A percentile compares a stretch with the other conserved stretches of the same genome.
These are phyloP conservation scores for Xylaria sp. DNA, from an alignment of 495 filamentous ascomycete genomes.

Conservation along the genomic window DNA sequence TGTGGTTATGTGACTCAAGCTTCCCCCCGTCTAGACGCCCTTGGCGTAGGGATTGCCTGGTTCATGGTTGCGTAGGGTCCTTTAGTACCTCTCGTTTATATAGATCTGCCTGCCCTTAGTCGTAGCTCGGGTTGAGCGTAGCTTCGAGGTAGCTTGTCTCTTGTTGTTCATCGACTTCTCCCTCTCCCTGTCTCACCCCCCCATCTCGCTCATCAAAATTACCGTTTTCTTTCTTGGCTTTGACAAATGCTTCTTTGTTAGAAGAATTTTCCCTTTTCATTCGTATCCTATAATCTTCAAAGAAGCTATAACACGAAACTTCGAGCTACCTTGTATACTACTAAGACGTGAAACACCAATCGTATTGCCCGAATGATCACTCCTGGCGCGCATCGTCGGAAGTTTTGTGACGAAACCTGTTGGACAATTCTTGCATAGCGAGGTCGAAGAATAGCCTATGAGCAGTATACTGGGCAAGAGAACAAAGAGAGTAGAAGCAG, in stretches of 20 bases:
- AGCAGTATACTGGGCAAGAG: not conserved
- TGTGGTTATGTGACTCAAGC: slow-evolving; percentile 13
- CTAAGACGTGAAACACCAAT: not conserved
- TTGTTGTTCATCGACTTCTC: not conserved
- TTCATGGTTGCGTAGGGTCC: slow-evolving; percentile 4
- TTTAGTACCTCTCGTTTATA: not conserved
- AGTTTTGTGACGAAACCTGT: not conserved
- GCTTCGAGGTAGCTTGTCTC: not conserved
- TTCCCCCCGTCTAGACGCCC: slow-evolving; percentile 7
- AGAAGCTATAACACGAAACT: not conserved
- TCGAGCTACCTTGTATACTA: not conserved
- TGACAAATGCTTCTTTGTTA: not conserved
- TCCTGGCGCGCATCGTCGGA: not conserved
- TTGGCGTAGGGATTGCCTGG: slow-evolving; percentile 10
- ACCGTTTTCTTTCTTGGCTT: not conserved
- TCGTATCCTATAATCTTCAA: not conserved
- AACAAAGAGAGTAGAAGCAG: not conserved
- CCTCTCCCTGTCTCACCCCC: not conserved
- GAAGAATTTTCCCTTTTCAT: not conserved
- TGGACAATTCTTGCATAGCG: not conserved
- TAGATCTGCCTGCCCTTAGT: slow-evolving; percentile 6
- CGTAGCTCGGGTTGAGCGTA: not conserved
- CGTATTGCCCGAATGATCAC: not conserved
- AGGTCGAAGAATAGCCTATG: not conserved
- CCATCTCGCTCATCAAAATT: not conserved